Base-by-base conservation (phyloP, 148 eudicot species). In the Vaccinium myrtillus region DNA sequence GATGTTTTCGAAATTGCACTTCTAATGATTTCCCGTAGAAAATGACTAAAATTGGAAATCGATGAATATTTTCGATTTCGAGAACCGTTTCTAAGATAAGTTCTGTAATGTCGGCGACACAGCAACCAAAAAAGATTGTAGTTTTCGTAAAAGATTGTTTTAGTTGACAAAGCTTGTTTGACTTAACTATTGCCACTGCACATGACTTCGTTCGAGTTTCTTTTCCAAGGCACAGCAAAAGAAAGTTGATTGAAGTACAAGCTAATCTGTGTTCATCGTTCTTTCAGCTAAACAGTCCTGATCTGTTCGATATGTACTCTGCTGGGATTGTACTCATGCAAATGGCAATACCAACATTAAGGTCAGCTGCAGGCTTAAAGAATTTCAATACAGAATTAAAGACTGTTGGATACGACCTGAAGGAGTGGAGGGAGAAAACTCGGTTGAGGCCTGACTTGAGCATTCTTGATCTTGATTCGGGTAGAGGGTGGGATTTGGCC, bases 401-500 rank as follows among this genome's bases (percentile, higher is more conserved):
- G 88, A 85, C 85, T 65, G 85, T 86, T 49, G 91, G 92, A 21
- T 96, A 96, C 84, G 94, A 96, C 88, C 85, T 96, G 85, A 91
- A 89, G 49, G 82, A 79, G 27, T 96, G 99, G 99, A 92, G 98
- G 77, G 98, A 91, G 79, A 90, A 90, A 75, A 96, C 95, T 56
- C 89, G 99, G 36, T 82, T 61, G 77, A 93, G 97, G 86, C 95
- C 99, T 39, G 97, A 96, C 84, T 83, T 94, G 16, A 90, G 95
- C 55, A 90, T 96, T 86, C 95, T 96, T 19, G 97, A 96, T 83
- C 94, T 96, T 5, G 99, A 96, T 74, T 93, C 91, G 48, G 97
- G 99, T 30, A 92, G 98, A 85, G 99, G 99, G 36, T 96, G 99
- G 99, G 97, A 96, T 87, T 89, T 96, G 70, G 99, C 89, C 30